Evolutionary conservation across 257 asterid species (phyloP).

Genomic region (Solanum clarkiae): DNA sequence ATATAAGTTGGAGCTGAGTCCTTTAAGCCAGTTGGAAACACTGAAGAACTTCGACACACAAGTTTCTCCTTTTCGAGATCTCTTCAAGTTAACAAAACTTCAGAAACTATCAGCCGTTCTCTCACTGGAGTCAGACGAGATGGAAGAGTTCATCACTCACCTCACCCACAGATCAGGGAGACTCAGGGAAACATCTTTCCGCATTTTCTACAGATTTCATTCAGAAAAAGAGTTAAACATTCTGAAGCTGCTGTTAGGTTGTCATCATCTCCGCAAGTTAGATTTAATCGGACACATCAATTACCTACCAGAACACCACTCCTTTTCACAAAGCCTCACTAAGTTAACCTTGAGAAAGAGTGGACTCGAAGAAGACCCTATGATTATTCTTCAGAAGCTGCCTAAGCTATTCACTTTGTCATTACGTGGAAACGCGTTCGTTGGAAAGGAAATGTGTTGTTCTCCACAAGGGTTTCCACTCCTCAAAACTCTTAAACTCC

Average conservation of each 20-base stretch:
- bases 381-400: conserved; percentile 31
- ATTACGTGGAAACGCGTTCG: conserved; percentile 24
- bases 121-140: conserved; percentile 16
- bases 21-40: conserved; percentile 25
- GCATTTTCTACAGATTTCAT: conserved; percentile 24
- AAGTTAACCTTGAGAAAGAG: conserved; percentile 40
- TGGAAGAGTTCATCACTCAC: conserved; percentile 14
- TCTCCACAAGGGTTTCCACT: conserved; percentile 24
- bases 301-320: conserved; percentile 22
- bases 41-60: conserved; percentile 36
- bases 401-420: conserved; percentile 13
- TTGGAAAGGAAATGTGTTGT: conserved; percentile 24
- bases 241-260: conserved; percentile 19
- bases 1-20: conserved; percentile 22
- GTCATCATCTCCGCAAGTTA: conserved; percentile 30
- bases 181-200: conserved; percentile 28
- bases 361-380: conserved; percentile 38
- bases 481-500: conserved; percentile 19
- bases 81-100: conserved; percentile 25
- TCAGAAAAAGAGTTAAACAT: conserved; percentile 25
- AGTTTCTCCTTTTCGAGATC: conserved; percentile 30
- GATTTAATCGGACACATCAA: conserved; percentile 29
- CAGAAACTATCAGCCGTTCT: conserved; percentile 31
- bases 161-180: conserved; percentile 5
- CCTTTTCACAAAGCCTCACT: conserved; percentile 19